A percentile compares a stretch with the other conserved stretches of the same genome.
Conservation (phyloP, 106 monocot species). For the Alisma plantagoaquatica region DNA sequence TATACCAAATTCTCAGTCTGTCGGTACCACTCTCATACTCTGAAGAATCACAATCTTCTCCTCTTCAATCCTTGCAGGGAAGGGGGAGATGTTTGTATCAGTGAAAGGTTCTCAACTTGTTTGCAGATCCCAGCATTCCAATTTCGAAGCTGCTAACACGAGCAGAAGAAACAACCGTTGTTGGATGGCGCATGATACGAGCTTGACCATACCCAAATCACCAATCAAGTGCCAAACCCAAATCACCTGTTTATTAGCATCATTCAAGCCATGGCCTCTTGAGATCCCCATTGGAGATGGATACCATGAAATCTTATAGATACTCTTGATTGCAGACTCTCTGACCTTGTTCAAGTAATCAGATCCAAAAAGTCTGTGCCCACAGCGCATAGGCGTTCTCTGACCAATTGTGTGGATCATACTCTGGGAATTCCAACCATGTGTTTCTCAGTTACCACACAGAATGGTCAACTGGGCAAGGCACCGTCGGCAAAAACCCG, state of each 20-base stretch:
- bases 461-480: slow-evolving; percentile 7
- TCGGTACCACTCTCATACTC: neutral
- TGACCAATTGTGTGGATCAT: slow-evolving; percentile 10
- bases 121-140: slow-evolving; percentile 4
- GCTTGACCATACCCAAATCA: neutral
- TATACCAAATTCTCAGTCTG: neutral
- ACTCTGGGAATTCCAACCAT: slow-evolving; percentile 18
- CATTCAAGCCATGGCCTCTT: slow-evolving; percentile 29
- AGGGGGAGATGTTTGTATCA: slow-evolving; percentile 26
- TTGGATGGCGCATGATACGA: slow-evolving; percentile 42
- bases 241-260: slow-evolving; percentile 15
- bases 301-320: slow-evolving; percentile 43
- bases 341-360: neutral
- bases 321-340: slow-evolving; percentile 15
- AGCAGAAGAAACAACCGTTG: slow-evolving; percentile 4
- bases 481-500: slow-evolving; percentile 10
- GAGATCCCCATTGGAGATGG: slow-evolving; percentile 65
- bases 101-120: slow-evolving; percentile 15
- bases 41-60: neutral
- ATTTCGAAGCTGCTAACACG: too few species aligned
- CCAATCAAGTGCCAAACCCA: slow-evolving; percentile 22
- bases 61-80: slow-evolving; percentile 11
- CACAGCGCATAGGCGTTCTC: slow-evolving; percentile 10
- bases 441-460: slow-evolving; percentile 19
- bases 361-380: neutral